Base-by-base conservation (phyloP, 306 rosid species). In the Casuarina cunninghamiana region DNA sequence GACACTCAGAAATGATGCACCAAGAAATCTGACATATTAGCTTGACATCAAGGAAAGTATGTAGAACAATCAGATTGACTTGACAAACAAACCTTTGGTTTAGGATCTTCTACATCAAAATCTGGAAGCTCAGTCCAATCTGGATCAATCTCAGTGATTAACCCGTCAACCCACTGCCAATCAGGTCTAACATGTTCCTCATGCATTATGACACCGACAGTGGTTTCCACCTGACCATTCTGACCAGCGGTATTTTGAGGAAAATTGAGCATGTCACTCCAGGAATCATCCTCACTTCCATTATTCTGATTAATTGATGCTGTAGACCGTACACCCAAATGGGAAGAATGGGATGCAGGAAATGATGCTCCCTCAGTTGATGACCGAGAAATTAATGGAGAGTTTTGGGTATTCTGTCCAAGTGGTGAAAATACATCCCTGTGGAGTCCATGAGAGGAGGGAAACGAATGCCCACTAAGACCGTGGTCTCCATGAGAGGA, bases 101-200 rank as follows among this genome's bases (percentile, higher is more conserved):
- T 85, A 60, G 96, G 84, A 81, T 85, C 92, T 43, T 78, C 75
- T 51, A 68, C 77, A 76, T 74, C 78, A 76, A 72, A 90, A 81
- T 84, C 77, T 16, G 91, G 90, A 72, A 94, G 89, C 72, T 89
- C 97, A 83, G 65, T 79, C 93, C 94, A 94, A 80, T 84, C 87
- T 57, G 88, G 89, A 72, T 86, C 97, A 82, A 90, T 87, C 71
- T 83, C 87, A 1, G 93, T 80, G 82, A 90, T 94, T 75, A 89
- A 82, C 50, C 80, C 90, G 80, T 86, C 97, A 58, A 84, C 90
- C 98, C 97, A 92, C 77, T 88, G 94, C 83, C 90, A 86, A 76
- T 89, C 90, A 65, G 87, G 44, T 85, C 78, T 87, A 41, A 81
- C 76, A 68, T 79, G 88, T 53, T 85, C 91, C 15, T 82, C 93